These are phyloP conservation scores for Lentinula aciculospora DNA, from an alignment of 768 basidiomycete species.

Conservation along the genomic window DNA sequence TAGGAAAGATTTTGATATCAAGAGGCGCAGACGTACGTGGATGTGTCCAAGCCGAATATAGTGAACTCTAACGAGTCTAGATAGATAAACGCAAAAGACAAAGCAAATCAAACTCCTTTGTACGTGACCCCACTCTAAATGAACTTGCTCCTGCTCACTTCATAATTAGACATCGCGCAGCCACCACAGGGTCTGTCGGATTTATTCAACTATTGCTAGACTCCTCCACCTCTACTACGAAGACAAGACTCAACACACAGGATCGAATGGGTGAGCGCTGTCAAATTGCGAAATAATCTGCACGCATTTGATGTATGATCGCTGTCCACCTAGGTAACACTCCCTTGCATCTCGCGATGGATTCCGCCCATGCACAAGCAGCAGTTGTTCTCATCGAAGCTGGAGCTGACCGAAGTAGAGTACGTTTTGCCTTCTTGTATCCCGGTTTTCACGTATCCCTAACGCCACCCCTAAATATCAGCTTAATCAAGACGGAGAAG, in stretches of 20 bases:
- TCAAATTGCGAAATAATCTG: too few relatives aligned
- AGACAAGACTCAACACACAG: conserved; percentile 80
- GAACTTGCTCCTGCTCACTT: conserved; percentile 16
- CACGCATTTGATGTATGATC: neutral
- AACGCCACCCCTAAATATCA: conserved; percentile 20
- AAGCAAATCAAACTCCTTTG: conserved; percentile 89
- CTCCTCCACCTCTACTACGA: conserved; percentile 68
- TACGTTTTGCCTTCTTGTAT: conserved; percentile 25
- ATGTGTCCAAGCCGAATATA: conserved; percentile 13
- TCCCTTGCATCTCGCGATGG: conserved; percentile 95
- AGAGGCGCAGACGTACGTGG: conserved; percentile 88
- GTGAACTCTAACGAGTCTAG: conserved; percentile 25
- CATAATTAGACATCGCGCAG: conserved; percentile 78
- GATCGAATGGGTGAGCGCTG: conserved; percentile 63
- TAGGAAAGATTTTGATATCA: conserved; percentile 79
- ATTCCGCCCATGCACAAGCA: conserved; percentile 88
- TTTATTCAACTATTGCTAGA: conserved; percentile 85
- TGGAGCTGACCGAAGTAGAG: conserved; percentile 87
- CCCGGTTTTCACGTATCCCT: neutral
- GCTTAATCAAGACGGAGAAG: conserved; percentile 80
- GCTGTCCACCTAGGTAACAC: conserved; percentile 77
- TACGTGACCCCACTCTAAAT: conserved; percentile 31
- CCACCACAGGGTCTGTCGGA: conserved; percentile 89
- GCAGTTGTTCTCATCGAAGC: conserved; percentile 91
- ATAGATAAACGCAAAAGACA: conserved; percentile 93